Base-by-base conservation (phyloP, 257 asterid species). In the Schizonepeta tenuifolia region DNA sequence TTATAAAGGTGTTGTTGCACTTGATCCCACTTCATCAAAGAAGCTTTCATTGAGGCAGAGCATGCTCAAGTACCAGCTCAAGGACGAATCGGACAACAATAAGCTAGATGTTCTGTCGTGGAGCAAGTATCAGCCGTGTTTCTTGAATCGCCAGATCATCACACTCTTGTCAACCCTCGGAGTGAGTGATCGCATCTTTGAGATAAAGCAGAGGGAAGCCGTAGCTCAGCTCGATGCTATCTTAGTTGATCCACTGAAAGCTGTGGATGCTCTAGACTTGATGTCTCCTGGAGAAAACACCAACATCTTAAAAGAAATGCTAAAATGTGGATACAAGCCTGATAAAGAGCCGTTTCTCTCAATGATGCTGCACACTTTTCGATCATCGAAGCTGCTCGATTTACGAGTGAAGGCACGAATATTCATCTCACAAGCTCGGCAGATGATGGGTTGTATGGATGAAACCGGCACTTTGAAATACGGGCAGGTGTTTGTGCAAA, bases 371-470 rank as follows among this genome's bases (percentile, higher is more conserved):
- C 93, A 86, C 60, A 60, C 91, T 1, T 93, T 93, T 69, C 84
- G 97, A 1, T 73, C 91, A 7, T 83, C 96, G 0, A 93, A 91
- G 65, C 71, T 93, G 67, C 89, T 85, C 0, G 98, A 93, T 76
- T 82, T 93, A 80, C 78, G 91, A 35, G 15, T 83, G 8, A 88
- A 60, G 78, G 78, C 98, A 11, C 80, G 95, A 70, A 81, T 93
- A 40, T 91, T 91, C 70, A 68, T 91, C 51, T 95, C 94, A 14
- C 13, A 67, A 49, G 98, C 87, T 46, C 86, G 96, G 72, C 72
- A 83, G 21, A 85, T 91, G 99, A 89, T 94, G 96, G 97, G 99
- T 44, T 94, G 99, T 66, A 79, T 94, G 43, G 99, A 94, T 60
- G 97, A 94, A 82, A 83, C 96, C 33, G 85, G 87, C 15, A 87